Base-by-base conservation (phyloP, 257 asterid genomes). In the Schizonepeta tenuifolia region DNA sequence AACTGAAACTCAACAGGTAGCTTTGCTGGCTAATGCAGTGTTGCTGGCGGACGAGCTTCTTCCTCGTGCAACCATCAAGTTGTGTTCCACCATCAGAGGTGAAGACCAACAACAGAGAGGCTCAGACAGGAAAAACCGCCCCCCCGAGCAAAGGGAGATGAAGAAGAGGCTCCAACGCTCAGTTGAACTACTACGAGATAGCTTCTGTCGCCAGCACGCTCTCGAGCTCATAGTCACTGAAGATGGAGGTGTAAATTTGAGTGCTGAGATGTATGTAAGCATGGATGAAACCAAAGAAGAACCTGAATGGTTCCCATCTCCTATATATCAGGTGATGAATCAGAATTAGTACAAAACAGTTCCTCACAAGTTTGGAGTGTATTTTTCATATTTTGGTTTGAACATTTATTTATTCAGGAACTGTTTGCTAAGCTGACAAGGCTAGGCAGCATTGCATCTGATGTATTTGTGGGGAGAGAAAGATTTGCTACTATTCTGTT, bases 221-320 rank as follows among this genome's bases (percentile, higher is more conserved):
- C 96, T 94, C 9, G 98, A 94, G 72, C 90, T 91, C 66, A 94
- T 91, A 40, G 87, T 91, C 28, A 78, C 86, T 0, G 98, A 89
- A 72, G 97, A 94, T 65, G 97, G 97, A 49, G 84, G 85, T 12
- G 96, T 88, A 63, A 86, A 83, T n/a, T 67, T 94, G 3, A 83
- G 86, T 62, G 96, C 97, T 14, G 86, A 91, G 31, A 88, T 94
- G 91, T 94, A 94, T 76, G 60, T 89, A 43, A 78, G 78, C 67
- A 78, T 94, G 90, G 97, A 91, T 13, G 90, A 77, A 43, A 72
- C 74, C 71, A 75, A 75, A 56, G 89, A 69, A 0, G 90, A 85
- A 65, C 95, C 92, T 3, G 96, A 94, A 75, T 91, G 97, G 98
- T 94, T 91, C 65, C 98, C 98, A 13, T 94, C 98, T 71, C 89